phyloP scores from a whole-genome alignment of 805 yeast species.

The Myxozyma geophila region DNA sequence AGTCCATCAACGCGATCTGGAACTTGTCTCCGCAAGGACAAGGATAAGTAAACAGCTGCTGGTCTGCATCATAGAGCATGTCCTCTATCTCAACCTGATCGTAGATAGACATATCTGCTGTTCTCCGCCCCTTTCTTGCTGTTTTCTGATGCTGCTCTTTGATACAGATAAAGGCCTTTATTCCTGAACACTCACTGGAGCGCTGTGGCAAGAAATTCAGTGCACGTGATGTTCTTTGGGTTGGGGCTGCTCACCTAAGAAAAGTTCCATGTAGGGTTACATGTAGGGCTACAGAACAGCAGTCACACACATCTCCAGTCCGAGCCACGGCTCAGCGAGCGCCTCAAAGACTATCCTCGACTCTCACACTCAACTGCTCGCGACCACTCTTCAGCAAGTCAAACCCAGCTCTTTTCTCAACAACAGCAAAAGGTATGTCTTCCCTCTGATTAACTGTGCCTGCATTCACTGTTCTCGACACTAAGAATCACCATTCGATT shows the following conservation, averaged over 20 bases:
- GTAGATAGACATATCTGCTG: constrained; percentile 55
- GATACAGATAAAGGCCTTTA: background rate
- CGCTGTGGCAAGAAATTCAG: background rate
- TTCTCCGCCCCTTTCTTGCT: background rate
- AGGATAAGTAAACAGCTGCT: constrained; percentile 86
- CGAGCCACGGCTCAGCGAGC: background rate
- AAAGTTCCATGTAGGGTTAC: constrained; percentile 8
- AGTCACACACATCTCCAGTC: constrained; percentile 3
- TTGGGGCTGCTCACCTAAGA: background rate
- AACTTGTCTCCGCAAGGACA: constrained; percentile 98
- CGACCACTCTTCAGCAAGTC: constrained; percentile 7
- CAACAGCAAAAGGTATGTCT: constrained; percentile 26
- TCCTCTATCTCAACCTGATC: constrained; percentile 98
- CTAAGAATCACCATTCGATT: background rate
- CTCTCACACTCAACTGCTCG: background rate
- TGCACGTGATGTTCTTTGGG: background rate
- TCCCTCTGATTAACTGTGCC: constrained; percentile 1
- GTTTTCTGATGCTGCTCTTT: background rate
- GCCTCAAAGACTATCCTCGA: background rate
- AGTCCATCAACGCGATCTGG: constrained; percentile 77
- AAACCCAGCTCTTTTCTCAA: constrained; percentile 24
- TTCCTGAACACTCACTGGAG: background rate
- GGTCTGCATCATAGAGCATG: constrained; percentile 84
- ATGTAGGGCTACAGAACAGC: constrained; percentile 5
- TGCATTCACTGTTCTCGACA: background rate